Conservation (phyloP, 140 eudicot species). For the Oenanthe javanica region DNA sequence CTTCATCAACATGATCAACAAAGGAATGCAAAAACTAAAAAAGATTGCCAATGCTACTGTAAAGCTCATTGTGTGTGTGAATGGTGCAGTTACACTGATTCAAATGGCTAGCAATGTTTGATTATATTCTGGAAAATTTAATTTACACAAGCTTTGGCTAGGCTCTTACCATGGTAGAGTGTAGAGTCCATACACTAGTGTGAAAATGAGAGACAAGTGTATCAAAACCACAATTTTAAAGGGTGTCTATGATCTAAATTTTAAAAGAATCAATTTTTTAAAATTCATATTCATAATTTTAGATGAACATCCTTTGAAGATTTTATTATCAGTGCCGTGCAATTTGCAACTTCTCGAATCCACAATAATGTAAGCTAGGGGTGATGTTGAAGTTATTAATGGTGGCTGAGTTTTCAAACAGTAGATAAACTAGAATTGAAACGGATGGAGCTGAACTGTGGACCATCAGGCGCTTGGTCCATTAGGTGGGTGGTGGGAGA, state of each 20-base stretch:
- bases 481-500: too few species aligned
- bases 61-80: background rate
- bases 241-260: too few species aligned
- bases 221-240: background rate
- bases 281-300: too few species aligned
- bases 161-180: background rate
- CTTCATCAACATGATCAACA: background rate
- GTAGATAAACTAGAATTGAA: too few species aligned
- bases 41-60: background rate
- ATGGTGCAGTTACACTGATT: background rate
- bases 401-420: background rate
- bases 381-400: background rate
- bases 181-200: background rate
- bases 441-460: too few species aligned
- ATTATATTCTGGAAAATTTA: too few species aligned
- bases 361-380: background rate
- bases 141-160: background rate
- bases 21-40: background rate
- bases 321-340: too few species aligned
- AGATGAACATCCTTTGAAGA: too few species aligned
- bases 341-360: background rate
- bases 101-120: background rate
- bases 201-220: background rate
- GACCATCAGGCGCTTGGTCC: too few species aligned
- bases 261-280: too few species aligned